Evolutionary conservation across 129 eudicot species (phyloP), one percentile per base, ranked within the genome.

Genomic region (Centella asiatica): DNA sequence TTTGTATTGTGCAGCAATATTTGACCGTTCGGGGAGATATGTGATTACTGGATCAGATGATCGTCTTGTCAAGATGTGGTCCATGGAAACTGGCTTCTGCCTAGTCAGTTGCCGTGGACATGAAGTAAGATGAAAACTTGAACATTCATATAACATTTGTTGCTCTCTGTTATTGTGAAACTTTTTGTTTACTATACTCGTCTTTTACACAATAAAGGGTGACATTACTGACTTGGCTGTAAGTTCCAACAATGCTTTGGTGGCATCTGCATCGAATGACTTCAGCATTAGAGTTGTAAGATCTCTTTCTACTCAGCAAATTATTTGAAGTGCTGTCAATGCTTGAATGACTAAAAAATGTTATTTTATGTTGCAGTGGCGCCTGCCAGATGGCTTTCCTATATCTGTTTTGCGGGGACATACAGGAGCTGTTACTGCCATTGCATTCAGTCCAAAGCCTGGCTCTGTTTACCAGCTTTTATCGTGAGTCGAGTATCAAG

Each of bases 251-350:
- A 88, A 93, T 78, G 72, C 67, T 65, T 50, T 88, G 70, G 99
- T 93, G 80, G 96, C 96, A 67, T 93, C 99, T 31, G 99, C 99
- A 14, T 87, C 99, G 61, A 93, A 93, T 81, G 99, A 93, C 73
- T 87, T 71, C 79, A 89, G 77, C 75, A 93, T 93, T 69, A 88
- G 99, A 51, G 95, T 93, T 80, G 99, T 93, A 80, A 88, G 99
- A 69, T 56, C 62, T 73, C 22, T 37, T 36, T 55, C 11, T 46
- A 72, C 51, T 7, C 44, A 20, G 44, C 13, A 34, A 36, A 25
- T 40, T 18, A 32, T 39, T 50, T 37, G 19, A 7, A 44, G 22
- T 52, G 34, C 62, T 63, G 39, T 24, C n/a, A 56, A 60, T 62
- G 23, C 42, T 58, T 19, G 48, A n/a, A n/a, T 32, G 12, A 22